Evolutionary conservation across 805 yeast species (phyloP), one percentile per base, ranked within the genome.

Genomic region (Wickerhamiella azymoides): DNA sequence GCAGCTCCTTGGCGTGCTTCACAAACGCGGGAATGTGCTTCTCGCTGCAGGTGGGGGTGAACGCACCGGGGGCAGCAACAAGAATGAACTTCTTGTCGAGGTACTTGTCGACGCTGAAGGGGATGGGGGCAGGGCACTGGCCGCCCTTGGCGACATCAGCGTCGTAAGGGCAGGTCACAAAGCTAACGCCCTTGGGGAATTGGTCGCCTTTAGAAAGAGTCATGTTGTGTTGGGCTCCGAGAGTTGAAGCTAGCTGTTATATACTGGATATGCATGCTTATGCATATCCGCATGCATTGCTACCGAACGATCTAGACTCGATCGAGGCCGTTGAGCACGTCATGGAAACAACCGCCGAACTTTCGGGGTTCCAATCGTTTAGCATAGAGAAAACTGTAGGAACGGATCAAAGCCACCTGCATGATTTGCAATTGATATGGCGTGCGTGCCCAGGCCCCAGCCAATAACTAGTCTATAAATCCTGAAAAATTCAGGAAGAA

Each of bases 1-100:
- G 66, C 57, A 85, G 74, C 28, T 71, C 67, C 6, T 68, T 58
- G 48, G 72, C 62, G 39, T 70, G 62, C 49, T 67, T 64, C 56
- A 84, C 57, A 62, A 72, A 84, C n/a, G 83, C 85, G 2, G 93
- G 92, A 40, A 83, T 72, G 57, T 80, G 88, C 25, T 70, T 61
- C 21, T 78, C 76, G 28, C 84, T 70, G 62, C 94, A 84, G 4
- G 81, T 84, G 35, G 88, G 84, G 2, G 89, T 78, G 60, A 77
- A 84, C 0, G 94, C 94, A 33, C 92, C 82, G 37, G 83, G 82
- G 28, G 76, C 79, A 49, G 79, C 76, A 17, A 79, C 68, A 35
- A 80, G 63, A 33, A 80, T 54, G 37, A 71, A 66, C 55, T 70
- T 75, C 55, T 71, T 76, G 66, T 75, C 74, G 21, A 64, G 51